phyloP scores from a whole-genome alignment of 768 basidiomycete species.

The Strobilomyces echinocephalus region DNA sequence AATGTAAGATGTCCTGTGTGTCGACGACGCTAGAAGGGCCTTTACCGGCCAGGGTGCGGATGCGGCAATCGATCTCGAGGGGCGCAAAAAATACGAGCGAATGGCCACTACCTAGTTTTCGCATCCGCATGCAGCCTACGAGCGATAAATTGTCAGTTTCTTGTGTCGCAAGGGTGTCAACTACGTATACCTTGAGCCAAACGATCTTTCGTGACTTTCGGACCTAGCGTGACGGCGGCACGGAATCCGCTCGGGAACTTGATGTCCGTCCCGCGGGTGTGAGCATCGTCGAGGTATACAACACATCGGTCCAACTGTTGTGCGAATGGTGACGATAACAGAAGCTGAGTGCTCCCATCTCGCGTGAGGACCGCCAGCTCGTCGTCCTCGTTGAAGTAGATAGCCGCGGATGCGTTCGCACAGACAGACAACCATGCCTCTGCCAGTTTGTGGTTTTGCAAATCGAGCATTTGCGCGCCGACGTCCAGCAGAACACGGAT shows the following conservation, averaged over 20 bases:
- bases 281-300: background rate
- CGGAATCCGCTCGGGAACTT: background rate
- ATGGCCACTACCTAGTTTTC: background rate
- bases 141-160: background rate
- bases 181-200: background rate
- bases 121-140: background rate
- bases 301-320: background rate
- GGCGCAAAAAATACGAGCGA: constrained; percentile 18
- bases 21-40: background rate
- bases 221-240: background rate
- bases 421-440: background rate
- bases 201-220: background rate
- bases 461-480: background rate
- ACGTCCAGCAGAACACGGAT: background rate
- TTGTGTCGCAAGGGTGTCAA: no score
- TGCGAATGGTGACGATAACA: background rate
- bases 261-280: background rate
- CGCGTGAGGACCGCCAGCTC: background rate
- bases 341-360: background rate
- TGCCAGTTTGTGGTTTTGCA: background rate
- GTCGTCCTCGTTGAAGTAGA: background rate
- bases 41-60: no score
- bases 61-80: no score
- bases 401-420: background rate
- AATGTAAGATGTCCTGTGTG: constrained; percentile 39